Evolutionary conservation across 202 grass and related monocot species (phyloP).

Genomic region (Zoysia matrella): DNA sequence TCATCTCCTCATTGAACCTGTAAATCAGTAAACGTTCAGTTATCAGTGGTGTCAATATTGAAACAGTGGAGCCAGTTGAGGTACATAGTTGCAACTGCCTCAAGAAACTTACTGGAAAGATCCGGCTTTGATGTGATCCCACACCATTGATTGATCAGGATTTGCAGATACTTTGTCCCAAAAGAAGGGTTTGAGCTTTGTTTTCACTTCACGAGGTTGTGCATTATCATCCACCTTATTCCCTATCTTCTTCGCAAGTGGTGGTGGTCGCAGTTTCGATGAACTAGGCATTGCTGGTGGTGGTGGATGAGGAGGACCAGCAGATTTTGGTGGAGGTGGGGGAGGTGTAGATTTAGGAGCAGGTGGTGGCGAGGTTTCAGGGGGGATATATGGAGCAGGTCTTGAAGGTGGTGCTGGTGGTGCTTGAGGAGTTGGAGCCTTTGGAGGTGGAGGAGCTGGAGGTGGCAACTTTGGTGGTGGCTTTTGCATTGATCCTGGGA

Average conservation of each 20-base stretch:
- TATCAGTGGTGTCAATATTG: constrained; percentile 22
- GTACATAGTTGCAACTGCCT: constrained; percentile 19
- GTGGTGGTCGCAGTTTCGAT: constrained; percentile 33
- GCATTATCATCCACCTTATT: constrained; percentile 19
- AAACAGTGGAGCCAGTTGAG: constrained; percentile 12
- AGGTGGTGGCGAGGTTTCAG: constrained; percentile 35
- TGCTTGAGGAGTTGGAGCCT: constrained; percentile 35
- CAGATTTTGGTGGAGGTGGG: constrained; percentile 46
- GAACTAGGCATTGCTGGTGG: constrained; percentile 47
- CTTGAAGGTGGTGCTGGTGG: constrained; percentile 30
- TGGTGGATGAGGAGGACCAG: constrained; percentile 31
- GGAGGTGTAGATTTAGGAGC: constrained; percentile 42
- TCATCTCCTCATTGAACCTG: constrained; percentile 87
- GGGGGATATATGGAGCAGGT: constrained; percentile 36
- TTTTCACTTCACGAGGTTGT: constrained; percentile 56
- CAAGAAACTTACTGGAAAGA: constrained; percentile 71
- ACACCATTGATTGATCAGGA: constrained; percentile 79
- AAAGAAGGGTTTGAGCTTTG: constrained; percentile 89
- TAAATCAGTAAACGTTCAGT: constrained; percentile 27
- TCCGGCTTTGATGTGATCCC: constrained; percentile 83
- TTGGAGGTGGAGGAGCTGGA: constrained; percentile 39
- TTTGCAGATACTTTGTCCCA: constrained; percentile 92
- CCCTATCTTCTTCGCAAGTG: constrained; percentile 39
- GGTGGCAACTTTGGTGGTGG: constrained; percentile 29
- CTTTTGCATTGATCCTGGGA: not conserved